Conservation (phyloP, 352 stramenopile genomes). For the Phytophthora quininea region DNA sequence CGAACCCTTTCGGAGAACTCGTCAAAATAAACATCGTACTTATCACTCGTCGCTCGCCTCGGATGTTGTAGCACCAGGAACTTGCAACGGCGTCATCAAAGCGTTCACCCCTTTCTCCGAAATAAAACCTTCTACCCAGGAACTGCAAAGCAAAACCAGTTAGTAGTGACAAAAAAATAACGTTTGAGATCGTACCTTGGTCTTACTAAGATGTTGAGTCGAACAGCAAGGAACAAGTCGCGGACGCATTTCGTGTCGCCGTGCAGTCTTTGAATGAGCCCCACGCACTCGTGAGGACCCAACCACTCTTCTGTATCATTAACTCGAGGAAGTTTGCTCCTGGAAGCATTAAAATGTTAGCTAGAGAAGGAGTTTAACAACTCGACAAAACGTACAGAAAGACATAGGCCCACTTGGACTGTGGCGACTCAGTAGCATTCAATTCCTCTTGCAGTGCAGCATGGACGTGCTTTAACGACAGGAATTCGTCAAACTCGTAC, state of each 20-base stretch:
- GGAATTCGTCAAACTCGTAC: constrained; percentile 50
- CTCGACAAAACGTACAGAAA: constrained; percentile 51
- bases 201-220: constrained; percentile 66
- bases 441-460: constrained; percentile 47
- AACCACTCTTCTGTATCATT: constrained; percentile 53
- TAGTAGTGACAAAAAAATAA: constrained; percentile 5
- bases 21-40: constrained; percentile 58
- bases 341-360: constrained; percentile 1
- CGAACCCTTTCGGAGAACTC: constrained; percentile 33
- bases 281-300: constrained; percentile 53
- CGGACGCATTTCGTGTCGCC: constrained; percentile 40
- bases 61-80: constrained; percentile 21
- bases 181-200: constrained; percentile 33
- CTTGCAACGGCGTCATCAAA: constrained; percentile 44
- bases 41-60: constrained; percentile 47
- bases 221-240: constrained; percentile 64
- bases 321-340: constrained; percentile 49
- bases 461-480: constrained; percentile 36
- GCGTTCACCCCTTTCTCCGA: constrained; percentile 45
- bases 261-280: constrained; percentile 48
- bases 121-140: constrained; percentile 66
- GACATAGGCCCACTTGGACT: constrained; percentile 78
- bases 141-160: constrained; percentile 22
- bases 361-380: not conserved
- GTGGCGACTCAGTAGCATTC: constrained; percentile 42